Conservation (phyloP, 1,284 basidiomycete genomes). For the Heterobasidion occidentale region DNA sequence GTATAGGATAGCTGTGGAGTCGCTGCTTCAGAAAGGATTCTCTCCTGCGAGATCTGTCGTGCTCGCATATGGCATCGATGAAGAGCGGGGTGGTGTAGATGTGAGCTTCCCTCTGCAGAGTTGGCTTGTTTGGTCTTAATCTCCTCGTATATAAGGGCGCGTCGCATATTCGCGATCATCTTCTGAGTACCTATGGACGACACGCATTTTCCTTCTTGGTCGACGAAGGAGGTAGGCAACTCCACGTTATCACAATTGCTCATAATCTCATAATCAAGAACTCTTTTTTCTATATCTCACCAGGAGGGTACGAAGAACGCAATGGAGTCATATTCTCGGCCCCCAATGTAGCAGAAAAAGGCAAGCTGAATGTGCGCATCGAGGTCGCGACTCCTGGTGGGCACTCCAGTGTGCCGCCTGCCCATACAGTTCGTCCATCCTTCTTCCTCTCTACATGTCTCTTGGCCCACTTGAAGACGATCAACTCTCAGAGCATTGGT, state of each 20-base stretch:
- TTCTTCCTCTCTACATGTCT: background rate
- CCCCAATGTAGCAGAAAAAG: slow-evolving; percentile 59
- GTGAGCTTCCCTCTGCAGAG: slow-evolving; percentile 19
- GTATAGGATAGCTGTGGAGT: slow-evolving; percentile 41
- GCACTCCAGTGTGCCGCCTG: slow-evolving; percentile 56
- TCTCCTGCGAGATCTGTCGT: slow-evolving; percentile 46
- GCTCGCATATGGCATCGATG: slow-evolving; percentile 63
- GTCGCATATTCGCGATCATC: slow-evolving; percentile 30
- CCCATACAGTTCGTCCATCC: slow-evolving; percentile 37
- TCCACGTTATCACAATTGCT: background rate
- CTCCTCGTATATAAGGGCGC: slow-evolving; percentile 34
- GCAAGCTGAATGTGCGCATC: slow-evolving; percentile 49
- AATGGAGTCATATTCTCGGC: slow-evolving; percentile 35
- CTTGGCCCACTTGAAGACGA: too few relatives aligned
- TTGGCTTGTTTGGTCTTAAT: background rate
- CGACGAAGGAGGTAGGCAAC: slow-evolving; percentile 35
- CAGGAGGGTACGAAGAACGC: slow-evolving; percentile 26
- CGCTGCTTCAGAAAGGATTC: slow-evolving; percentile 42
- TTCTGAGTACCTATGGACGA: slow-evolving; percentile 44
- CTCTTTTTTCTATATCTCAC: too few relatives aligned
- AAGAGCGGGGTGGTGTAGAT: slow-evolving; percentile 49
- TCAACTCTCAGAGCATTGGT: slow-evolving; percentile 38
- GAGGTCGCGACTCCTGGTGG: slow-evolving; percentile 54
- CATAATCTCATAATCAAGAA: background rate
- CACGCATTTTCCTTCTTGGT: slow-evolving; percentile 50